Base-by-base conservation (phyloP, 805 yeast species). In the Pichia occidentalis region DNA sequence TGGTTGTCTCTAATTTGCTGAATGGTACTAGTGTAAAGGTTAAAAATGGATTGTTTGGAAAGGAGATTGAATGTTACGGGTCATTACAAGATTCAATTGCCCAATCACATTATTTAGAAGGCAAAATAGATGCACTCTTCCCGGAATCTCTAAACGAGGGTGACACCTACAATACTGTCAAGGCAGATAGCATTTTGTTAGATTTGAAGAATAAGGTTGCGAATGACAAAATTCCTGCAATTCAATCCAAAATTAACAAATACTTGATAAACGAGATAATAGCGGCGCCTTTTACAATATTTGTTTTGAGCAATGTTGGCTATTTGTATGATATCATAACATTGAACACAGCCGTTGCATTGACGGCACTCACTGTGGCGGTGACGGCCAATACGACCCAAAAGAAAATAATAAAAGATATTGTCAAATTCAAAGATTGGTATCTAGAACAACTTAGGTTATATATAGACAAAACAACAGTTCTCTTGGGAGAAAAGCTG, bases 91-190 rank as follows among this genome's bases (percentile, higher is more conserved):
- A 56, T 13, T 47, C 60, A 13, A 43, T 43, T 7, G 46, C 51
- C 5, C 49, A 50, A 19, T 47, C 55, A 33, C 50, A 52, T 29
- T 55, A 59, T 29, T 44, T 60, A 9, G 56, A 54, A 33, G 64
- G 64, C 17, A 52, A 46, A 37, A 53, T 59, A 14, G 62, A 56
- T 42, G 46, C 49, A 12, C 35, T 54, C 18, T 45, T 53, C 23
- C 36, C 50, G 3, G 25, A 32, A 13, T 29, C 23, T 27, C n/a
- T 36, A 3, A 11, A 29, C 5, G 34, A 17, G 18, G 28, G 37
- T 2, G 24, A 37, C 3, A 24, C 42, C 7, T 13, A 36, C 20
- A 25, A 5, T 10, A n/a, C 32, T 21, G 26, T 21, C 6, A 19
- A 27, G 3, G 31, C 29, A 5, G 34, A 30, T n/a, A 24, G 30